Conservation (phyloP, 345 rosid genomes). For the Rhodamnia argentea region DNA sequence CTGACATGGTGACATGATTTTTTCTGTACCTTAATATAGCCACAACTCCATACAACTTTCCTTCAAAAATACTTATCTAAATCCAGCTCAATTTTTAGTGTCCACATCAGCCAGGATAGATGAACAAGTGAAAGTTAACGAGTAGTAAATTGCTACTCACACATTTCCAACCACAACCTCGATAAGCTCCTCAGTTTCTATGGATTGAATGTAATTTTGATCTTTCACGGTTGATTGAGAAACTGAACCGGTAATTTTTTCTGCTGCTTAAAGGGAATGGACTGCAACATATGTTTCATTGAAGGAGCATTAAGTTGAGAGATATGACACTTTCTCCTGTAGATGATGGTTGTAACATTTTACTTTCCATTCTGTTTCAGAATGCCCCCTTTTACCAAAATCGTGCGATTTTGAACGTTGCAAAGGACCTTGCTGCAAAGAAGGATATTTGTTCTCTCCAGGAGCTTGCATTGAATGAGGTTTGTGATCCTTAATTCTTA, state of each 20-base stretch:
- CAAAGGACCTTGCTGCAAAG: constrained; percentile 50
- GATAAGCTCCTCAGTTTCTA: neutral
- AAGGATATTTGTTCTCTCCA: constrained; percentile 48
- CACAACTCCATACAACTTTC: neutral
- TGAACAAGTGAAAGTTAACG: neutral
- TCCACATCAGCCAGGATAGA: neutral
- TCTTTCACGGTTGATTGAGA: neutral
- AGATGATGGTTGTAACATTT: neutral
- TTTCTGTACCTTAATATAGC: neutral
- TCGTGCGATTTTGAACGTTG: constrained; percentile 40
- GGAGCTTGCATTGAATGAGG: constrained; percentile 42
- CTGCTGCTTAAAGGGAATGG: neutral
- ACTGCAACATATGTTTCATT: neutral
- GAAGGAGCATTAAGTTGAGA: neutral
- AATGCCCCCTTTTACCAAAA: constrained; percentile 34
- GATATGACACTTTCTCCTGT: neutral
- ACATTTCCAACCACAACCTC: neutral
- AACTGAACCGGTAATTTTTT: neutral
- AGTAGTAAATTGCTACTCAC: neutral
- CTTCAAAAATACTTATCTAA: neutral
- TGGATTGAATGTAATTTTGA: neutral
- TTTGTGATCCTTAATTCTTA: constrained; percentile 7
- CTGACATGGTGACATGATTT: neutral
- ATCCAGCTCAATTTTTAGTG: neutral
- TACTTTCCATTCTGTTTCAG: constrained; percentile 17